Base-by-base conservation (phyloP, 2,329 filamentous ascomycete genomes). In the Botrytis galanthina region DNA sequence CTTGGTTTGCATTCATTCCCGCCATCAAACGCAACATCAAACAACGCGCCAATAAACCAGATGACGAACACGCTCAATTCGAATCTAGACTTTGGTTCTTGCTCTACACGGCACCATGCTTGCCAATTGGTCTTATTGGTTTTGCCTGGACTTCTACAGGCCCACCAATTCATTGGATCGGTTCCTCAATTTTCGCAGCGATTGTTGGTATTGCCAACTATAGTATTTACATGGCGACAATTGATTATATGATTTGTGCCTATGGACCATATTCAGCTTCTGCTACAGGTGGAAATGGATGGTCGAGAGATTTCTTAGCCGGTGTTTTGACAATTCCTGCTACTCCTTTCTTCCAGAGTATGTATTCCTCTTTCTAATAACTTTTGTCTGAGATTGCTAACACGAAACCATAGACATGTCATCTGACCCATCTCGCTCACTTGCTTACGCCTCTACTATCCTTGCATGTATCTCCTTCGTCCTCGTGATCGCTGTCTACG, bases 191-290 rank as follows among this genome's bases (percentile, higher is more conserved):
- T 64, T 92, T 91, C 76, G 86, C 87, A 1, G 85, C 85, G 26
- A 83, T 92, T 62, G 89, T 94, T 69, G 92, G 91, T 35, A 90
- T 94, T 70, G 91, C 91, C 72, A 94, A 94, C 78, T 92, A 91
- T 60, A 76, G 74, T 61, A 92, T 93, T 73, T 93, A 93, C 83
- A 92, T 92, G 89, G 90, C 91, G 1, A 92, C 91, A 1, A 92
- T 93, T 76, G 90, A 94, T 81, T 94, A 94, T 83, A 93, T 93
- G 88, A 88, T 93, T 51, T 90, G 89, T 73, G 90, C 91, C 0
- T 93, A 93, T 78, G 92, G 92, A 0, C 88, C 89, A 0, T 93
- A 93, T 80, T 89, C 91, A 3, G 91, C 92, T 1, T 93, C 91
- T 0, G 92, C 92, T 0, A 93, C 92, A 0, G 92, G 92, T 59